Evolutionary conservation across 1,139 yeast genomes (phyloP).

Genomic region (Wickerhamomyces sp.): DNA sequence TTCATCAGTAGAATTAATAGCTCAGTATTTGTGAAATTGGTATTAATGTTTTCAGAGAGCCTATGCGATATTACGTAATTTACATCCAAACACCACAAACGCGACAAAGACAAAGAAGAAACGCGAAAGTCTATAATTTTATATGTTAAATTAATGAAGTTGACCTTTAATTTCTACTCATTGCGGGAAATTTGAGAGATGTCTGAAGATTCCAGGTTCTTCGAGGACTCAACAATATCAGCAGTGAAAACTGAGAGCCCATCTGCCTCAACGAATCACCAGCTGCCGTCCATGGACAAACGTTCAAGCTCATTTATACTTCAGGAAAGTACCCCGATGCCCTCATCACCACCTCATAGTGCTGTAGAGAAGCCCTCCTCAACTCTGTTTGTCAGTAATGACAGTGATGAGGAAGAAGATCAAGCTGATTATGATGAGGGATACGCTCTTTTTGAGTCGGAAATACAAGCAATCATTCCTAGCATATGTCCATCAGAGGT

Average conservation of each 20-base stretch:
- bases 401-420: constrained; percentile 11
- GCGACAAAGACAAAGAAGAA: too few species aligned
- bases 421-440: constrained; percentile 9
- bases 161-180: too few species aligned
- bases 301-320: not conserved
- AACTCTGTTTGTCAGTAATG: constrained; percentile 15
- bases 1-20: not conserved
- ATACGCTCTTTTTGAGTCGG: constrained; percentile 21
- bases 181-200: too few species aligned
- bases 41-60: too few species aligned
- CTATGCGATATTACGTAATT: too few species aligned
- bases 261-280: constrained; percentile 3
- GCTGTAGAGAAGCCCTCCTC: not conserved
- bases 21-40: too few species aligned
- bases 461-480: constrained; percentile 22
- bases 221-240: constrained; percentile 4
- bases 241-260: not conserved
- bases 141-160: too few species aligned
- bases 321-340: not conserved
- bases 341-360: not conserved
- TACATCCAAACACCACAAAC: too few species aligned
- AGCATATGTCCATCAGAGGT: constrained; percentile 11
- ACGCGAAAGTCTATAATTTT: too few species aligned
- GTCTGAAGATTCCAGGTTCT: constrained; percentile 11
- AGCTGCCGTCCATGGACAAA: not conserved